Evolutionary conservation across 2,329 filamentous ascomycete species (phyloP), one percentile per base, ranked within the genome.

Genomic region (Penicillium sp.): DNA sequence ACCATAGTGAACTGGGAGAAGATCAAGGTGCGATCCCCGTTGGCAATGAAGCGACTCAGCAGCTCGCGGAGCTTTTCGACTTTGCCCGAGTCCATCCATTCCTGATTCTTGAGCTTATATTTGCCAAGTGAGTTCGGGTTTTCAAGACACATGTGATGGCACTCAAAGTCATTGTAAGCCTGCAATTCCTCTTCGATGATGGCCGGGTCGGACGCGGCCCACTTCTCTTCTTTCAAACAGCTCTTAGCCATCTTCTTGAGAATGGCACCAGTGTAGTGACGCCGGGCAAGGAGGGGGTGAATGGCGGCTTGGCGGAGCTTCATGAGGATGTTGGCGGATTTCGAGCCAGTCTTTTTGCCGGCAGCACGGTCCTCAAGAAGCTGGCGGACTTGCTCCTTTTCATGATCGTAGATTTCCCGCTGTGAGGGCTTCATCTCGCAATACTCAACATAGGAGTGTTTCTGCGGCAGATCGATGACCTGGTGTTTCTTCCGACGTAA

Each of bases 1-100:
- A 97, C 89, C 66, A 92, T 89, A 6, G 92, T 92, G 76, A 98
- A 99, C 70, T 97, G 93, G 49, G 90, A 96, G 79, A 99, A 99
- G 26, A 99, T 87, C 2, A 99, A 84, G 0, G 91, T 89, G 4
- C 94, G 89, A 74, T 97, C 93, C 3, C 93, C 94, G 55, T 92
- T 93, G 61, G 84, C 80, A 66, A 89, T 88, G 77, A 92, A 97
- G 14, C 83, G 78, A 11, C 83, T 80, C 1, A 99, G 83, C 13
- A 99, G 83, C 68, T 90, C 84, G 28, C 92, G 82, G 28, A 98
- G 85, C 67, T 90, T 89, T 65, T 87, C 80, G n/a, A 98, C 88
- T 75, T 99, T 99, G 60, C 94, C 95, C 52, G 90, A 87, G 63
- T 87, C 82, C 84, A 89, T 87, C 87, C 86, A 89, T 66, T 88